A percentile compares a stretch with the other conserved stretches of the same genome.
Conservation (phyloP, 2,329 filamentous ascomycete species). For the Penicillium corylophilum region DNA sequence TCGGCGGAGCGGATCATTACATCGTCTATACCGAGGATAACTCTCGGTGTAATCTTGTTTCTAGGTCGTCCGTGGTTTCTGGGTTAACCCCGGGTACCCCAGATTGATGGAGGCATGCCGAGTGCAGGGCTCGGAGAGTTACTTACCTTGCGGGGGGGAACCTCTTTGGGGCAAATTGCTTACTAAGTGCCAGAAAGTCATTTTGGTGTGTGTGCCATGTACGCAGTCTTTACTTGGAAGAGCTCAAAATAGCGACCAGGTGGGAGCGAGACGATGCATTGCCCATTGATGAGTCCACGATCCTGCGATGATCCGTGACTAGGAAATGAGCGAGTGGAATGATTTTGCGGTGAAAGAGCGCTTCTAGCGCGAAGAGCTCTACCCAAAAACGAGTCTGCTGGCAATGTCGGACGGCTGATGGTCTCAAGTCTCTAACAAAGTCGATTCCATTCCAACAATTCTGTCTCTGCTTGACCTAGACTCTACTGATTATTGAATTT, state of each 20-base stretch:
- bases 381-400: not conserved
- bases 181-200: not conserved
- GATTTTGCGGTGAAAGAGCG: not conserved
- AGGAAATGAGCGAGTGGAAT: not conserved
- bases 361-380: not conserved
- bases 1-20: constrained; percentile 21
- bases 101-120: not conserved
- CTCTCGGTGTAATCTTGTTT: not conserved
- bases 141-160: no score
- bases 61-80: no score
- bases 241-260: not conserved
- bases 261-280: not conserved
- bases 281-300: not conserved
- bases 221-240: not conserved
- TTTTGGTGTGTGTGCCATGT: not conserved
- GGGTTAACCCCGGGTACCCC: not conserved
- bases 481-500: not conserved
- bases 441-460: not conserved
- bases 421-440: not conserved
- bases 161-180: not conserved
- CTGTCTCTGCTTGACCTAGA: not conserved
- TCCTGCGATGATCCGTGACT: not conserved
- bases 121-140: not conserved
- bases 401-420: not conserved
- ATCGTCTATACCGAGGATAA: not conserved